Evolutionary conservation across 192 early-diverging fungal species (phyloP).

Genomic region (Podila epigama): DNA sequence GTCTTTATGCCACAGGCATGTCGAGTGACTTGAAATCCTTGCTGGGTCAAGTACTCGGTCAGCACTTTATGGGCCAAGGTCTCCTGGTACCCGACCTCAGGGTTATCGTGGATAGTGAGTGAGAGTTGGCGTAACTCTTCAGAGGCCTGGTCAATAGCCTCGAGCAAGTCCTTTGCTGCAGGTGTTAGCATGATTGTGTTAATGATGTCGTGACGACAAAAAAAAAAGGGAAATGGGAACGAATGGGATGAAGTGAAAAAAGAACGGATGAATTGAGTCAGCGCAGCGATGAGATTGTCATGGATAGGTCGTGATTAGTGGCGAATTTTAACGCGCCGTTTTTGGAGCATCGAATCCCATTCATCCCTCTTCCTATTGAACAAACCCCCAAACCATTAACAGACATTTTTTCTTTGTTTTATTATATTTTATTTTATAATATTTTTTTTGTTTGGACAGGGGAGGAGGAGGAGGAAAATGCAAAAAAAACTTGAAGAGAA

Average conservation of each 20-base stretch:
- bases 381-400: too few relatives aligned
- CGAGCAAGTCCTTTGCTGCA: slow-evolving; percentile 16
- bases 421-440: too few relatives aligned
- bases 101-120: slow-evolving; percentile 66
- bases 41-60: slow-evolving; percentile 63
- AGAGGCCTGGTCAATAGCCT: slow-evolving; percentile 43
- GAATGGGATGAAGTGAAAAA: background rate
- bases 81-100: slow-evolving; percentile 66
- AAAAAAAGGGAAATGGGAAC: background rate
- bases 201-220: background rate
- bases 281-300: too few relatives aligned
- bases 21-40: slow-evolving; percentile 66
- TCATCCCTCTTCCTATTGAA: too few relatives aligned
- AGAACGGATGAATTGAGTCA: background rate
- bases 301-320: too few relatives aligned
- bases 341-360: too few relatives aligned
- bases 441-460: too few relatives aligned
- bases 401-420: too few relatives aligned
- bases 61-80: slow-evolving; percentile 63
- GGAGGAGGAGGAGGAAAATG: too few relatives aligned
- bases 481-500: too few relatives aligned
- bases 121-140: slow-evolving; percentile 50
- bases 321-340: too few relatives aligned
- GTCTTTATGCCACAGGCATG: slow-evolving; percentile 69
- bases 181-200: slow-evolving; percentile 6